Evolutionary conservation across 306 rosid species (phyloP).

Genomic region (Quillaja saponaria): DNA sequence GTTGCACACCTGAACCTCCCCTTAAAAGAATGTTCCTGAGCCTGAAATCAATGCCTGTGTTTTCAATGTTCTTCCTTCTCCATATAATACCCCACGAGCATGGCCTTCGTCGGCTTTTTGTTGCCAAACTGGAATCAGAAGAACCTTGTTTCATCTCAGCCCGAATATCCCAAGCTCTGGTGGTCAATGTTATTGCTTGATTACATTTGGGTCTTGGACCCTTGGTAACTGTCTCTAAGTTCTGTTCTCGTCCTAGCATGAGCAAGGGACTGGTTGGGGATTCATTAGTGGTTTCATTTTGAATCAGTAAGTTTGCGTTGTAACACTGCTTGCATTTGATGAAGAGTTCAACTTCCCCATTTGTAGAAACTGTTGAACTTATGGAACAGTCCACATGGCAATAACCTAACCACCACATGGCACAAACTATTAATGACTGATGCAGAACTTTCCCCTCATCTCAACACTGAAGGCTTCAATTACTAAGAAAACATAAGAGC

Average conservation of each 20-base stretch:
- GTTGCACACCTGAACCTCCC: conserved; percentile 46
- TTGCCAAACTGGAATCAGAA: conserved; percentile 43
- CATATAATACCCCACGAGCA: conserved; percentile 89
- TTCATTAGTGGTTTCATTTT: conserved; percentile 55
- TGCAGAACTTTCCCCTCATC: not conserved
- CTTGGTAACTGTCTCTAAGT: conserved; percentile 42
- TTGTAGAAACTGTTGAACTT: conserved; percentile 46
- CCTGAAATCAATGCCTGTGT: conserved; percentile 55
- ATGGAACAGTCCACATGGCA: conserved; percentile 69
- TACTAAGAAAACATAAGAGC: not conserved
- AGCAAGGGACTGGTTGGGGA: conserved; percentile 81
- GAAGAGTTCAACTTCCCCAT: conserved; percentile 45
- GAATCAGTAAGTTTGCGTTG: conserved; percentile 50
- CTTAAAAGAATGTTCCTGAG: conserved; percentile 66
- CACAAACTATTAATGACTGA: conserved; percentile 27
- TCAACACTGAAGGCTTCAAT: not conserved
- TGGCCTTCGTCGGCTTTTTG: conserved; percentile 46
- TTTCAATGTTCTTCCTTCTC: conserved; percentile 65
- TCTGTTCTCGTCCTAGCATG: conserved; percentile 54
- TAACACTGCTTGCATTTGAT: conserved; percentile 72
- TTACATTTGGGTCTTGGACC: conserved; percentile 42
- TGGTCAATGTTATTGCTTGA: conserved; percentile 39
- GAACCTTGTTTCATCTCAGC: conserved; percentile 43
- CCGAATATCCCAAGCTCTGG: conserved; percentile 40
- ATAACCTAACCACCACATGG: conserved; percentile 57